Evolutionary conservation across 441 rosid species (phyloP).

Genomic region (Erodium moschatum): DNA sequence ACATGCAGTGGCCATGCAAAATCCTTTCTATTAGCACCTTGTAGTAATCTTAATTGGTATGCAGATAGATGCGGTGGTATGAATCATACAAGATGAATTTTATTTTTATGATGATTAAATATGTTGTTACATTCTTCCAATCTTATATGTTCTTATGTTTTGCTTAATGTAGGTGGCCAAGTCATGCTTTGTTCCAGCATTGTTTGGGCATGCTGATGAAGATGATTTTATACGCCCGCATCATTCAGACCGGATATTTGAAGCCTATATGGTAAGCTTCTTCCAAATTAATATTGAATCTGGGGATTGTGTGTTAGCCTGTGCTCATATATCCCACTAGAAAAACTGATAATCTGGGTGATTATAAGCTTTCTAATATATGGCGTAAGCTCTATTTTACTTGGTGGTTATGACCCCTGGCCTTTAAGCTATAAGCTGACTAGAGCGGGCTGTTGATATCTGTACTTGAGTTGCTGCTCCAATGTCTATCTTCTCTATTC

Average conservation of each 20-base stretch:
- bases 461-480: neutral
- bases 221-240: constrained; percentile 94
- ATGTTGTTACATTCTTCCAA: neutral
- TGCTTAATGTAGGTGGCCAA: constrained; percentile 59
- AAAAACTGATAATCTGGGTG: neutral
- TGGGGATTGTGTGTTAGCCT: constrained; percentile 1
- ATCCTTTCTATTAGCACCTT: too few relatives aligned
- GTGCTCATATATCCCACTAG: neutral
- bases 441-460: neutral
- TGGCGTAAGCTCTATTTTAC: neutral
- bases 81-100: neutral
- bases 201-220: constrained; percentile 84
- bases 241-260: constrained; percentile 81
- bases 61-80: neutral
- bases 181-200: constrained; percentile 84
- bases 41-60: neutral
- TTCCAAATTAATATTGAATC: constrained; percentile 8
- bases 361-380: neutral
- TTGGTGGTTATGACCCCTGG: neutral
- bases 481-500: neutral
- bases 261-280: constrained; percentile 61
- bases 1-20: too few relatives aligned
- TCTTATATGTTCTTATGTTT: constrained; percentile 7
- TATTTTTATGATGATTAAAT: neutral
- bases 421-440: neutral